Evolutionary conservation across 768 basidiomycete species (phyloP).

Genomic region (Zangia roseola): DNA sequence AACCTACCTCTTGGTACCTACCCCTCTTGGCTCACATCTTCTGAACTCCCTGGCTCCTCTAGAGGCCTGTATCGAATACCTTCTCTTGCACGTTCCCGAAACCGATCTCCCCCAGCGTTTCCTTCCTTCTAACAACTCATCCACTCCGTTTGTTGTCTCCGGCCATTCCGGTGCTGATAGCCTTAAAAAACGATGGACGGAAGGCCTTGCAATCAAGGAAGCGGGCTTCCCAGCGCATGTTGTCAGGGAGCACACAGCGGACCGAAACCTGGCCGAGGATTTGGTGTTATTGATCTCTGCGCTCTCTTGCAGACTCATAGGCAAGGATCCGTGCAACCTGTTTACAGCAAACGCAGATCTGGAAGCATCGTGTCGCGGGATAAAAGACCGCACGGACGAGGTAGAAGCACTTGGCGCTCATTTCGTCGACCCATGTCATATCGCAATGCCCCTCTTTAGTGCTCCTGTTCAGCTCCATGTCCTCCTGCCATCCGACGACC

Average conservation of each 20-base stretch:
- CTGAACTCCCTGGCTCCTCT: constrained; percentile 58
- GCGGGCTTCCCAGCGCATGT: constrained; percentile 77
- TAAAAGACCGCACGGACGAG: constrained; percentile 37
- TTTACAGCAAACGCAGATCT: constrained; percentile 36
- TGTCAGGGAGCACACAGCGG: constrained; percentile 54
- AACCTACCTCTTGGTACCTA: constrained; percentile 56
- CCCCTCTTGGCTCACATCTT: constrained; percentile 59
- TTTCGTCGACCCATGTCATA: constrained; percentile 43
- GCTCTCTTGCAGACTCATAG: constrained; percentile 56
- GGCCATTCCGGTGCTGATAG: constrained; percentile 60
- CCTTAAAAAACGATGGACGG: constrained; percentile 74
- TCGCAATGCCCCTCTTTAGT: constrained; percentile 63
- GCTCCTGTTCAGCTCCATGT: constrained; percentile 68
- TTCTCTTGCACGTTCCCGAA: constrained; percentile 82
- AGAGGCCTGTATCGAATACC: constrained; percentile 81
- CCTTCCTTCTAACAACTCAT: constrained; percentile 61
- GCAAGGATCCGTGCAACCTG: constrained; percentile 32
- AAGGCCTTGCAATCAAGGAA: constrained; percentile 77
- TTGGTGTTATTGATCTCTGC: constrained; percentile 55
- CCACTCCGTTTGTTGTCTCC: constrained; percentile 66
- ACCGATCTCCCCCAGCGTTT: constrained; percentile 81
- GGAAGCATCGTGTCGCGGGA: constrained; percentile 6
- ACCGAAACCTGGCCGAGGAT: constrained; percentile 40
- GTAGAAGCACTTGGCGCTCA: constrained; percentile 56
- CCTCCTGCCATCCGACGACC: constrained; percentile 45